phyloP scores from a whole-genome alignment of 306 rosid genomes.

The Nissolia schottii region DNA sequence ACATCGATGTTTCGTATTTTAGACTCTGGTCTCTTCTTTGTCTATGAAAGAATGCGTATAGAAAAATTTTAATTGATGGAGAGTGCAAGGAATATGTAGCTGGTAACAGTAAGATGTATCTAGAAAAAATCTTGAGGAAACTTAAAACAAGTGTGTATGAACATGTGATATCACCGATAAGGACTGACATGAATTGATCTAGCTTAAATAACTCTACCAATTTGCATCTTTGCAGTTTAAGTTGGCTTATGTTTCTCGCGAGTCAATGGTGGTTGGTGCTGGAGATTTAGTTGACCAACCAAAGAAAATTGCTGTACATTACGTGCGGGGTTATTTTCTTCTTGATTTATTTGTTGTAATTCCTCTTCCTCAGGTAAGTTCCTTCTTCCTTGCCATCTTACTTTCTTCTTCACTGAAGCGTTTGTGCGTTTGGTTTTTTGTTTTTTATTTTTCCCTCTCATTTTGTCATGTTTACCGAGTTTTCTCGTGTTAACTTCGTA shows the following conservation, averaged over 20 bases:
- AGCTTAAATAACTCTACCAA: slow-evolving; percentile 10
- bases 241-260: slow-evolving; percentile 84
- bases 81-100: not conserved
- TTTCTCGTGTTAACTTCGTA: not conserved
- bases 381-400: not conserved
- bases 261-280: slow-evolving; percentile 76
- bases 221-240: slow-evolving; percentile 61
- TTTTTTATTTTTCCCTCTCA: not conserved
- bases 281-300: slow-evolving; percentile 83
- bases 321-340: slow-evolving; percentile 47
- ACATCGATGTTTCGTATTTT: not conserved
- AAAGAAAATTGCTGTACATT: slow-evolving; percentile 56
- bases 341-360: slow-evolving; percentile 57
- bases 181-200: not conserved
- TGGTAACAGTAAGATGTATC: not conserved
- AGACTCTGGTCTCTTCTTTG: not conserved
- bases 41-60: not conserved
- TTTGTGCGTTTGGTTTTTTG: not conserved
- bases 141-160: not conserved
- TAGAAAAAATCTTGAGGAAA: not conserved
- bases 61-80: not conserved
- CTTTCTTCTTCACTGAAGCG: not conserved
- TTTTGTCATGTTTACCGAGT: not conserved
- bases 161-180: not conserved
- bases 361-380: slow-evolving; percentile 74